Evolutionary conservation across 179 eudicot species (phyloP).

Genomic region (Drosera spatulata): DNA sequence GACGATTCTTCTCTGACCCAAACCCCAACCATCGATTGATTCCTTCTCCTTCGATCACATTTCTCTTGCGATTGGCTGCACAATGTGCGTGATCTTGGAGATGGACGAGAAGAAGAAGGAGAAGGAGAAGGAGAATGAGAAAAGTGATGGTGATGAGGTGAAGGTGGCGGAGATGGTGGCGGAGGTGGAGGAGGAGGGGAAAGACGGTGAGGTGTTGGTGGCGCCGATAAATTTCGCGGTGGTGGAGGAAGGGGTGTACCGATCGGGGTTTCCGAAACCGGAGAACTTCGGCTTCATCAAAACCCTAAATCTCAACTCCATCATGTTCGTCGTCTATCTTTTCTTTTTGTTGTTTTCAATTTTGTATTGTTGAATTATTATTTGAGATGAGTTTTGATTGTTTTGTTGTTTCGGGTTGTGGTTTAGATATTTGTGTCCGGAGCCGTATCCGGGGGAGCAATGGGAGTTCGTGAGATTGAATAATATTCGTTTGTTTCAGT

Average conservation of each 20-base stretch:
- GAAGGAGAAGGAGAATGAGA: constrained; percentile 5
- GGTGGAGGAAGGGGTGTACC: constrained; percentile 63
- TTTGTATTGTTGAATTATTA: neutral
- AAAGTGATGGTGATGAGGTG: neutral
- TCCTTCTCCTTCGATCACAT: no score
- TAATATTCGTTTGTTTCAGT: constrained; percentile 47
- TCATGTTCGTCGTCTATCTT: constrained; percentile 33
- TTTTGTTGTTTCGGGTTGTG: constrained; percentile 5
- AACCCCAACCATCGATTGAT: no score
- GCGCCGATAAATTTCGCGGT: constrained; percentile 57
- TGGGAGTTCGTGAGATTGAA: constrained; percentile 40
- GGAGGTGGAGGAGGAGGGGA: no score
- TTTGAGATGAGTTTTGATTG: neutral
- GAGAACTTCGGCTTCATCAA: constrained; percentile 41
- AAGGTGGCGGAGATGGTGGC: neutral
- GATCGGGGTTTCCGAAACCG: constrained; percentile 73
- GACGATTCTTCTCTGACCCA: no score
- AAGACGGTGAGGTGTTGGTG: constrained; percentile 20
- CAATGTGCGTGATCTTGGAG: constrained; percentile 19
- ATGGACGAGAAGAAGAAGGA: constrained; percentile 11
- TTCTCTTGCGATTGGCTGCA: no score
- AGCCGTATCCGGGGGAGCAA: constrained; percentile 63
- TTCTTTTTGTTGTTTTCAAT: neutral
- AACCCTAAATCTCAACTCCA: constrained; percentile 56
- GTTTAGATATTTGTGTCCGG: constrained; percentile 63